Percentiles rank a stretch among this genome's conserved stretches.
These are phyloP conservation scores for Lachancea sp. DNA, from an alignment of 805 yeast species.

Conservation along the genomic window DNA sequence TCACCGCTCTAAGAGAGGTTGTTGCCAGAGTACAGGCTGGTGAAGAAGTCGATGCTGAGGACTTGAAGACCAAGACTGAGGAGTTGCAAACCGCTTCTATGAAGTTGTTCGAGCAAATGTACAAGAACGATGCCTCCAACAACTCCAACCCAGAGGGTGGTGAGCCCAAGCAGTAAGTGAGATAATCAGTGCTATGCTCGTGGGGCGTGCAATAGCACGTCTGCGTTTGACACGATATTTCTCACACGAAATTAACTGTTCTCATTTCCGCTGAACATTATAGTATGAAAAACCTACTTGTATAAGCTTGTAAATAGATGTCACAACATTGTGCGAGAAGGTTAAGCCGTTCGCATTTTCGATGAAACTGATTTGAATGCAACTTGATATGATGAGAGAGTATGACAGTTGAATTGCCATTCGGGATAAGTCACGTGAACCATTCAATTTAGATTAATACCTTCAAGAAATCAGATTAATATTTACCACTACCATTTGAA, in stretches of 20 bases:
- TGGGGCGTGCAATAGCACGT: too few species aligned
- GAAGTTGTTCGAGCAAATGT: conserved; percentile 64
- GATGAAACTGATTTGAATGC: not conserved
- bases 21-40: conserved; percentile 61
- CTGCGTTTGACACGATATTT: too few species aligned
- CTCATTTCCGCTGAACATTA: not conserved
- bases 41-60: conserved; percentile 49
- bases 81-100: conserved; percentile 69
- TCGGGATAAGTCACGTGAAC: too few species aligned
- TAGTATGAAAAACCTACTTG: conserved; percentile 6
- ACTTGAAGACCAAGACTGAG: conserved; percentile 65
- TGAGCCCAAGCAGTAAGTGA: conserved; percentile 19
- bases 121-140: conserved; percentile 29
- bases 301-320: conserved; percentile 12
- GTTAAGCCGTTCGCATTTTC: not conserved
- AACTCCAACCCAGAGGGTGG: conserved; percentile 15
- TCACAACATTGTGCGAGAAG: conserved; percentile 8
- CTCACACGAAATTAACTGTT: not conserved
- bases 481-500: too few species aligned
- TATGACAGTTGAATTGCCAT: too few species aligned
- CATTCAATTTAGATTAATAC: too few species aligned
- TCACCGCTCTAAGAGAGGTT: conserved; percentile 54
- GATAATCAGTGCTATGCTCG: not conserved
- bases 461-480: not conserved
- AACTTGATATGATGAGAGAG: too few species aligned